Conservation (phyloP, 2,329 filamentous ascomycete genomes). For the Colletotrichum sp. region DNA sequence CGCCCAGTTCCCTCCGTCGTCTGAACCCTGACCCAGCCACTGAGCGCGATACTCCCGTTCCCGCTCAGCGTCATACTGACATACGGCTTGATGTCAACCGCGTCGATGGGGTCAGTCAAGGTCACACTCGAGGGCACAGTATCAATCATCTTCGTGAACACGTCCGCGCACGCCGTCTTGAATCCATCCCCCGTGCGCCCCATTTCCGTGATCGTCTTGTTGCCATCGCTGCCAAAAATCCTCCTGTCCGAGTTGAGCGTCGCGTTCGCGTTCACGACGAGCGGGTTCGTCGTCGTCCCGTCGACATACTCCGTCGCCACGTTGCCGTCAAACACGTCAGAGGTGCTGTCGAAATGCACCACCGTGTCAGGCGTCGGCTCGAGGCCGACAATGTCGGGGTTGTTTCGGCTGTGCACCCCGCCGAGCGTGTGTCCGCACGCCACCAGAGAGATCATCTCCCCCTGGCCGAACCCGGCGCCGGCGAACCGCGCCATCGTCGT, state of each 20-base stretch:
- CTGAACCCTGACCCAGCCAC: slow-evolving; percentile 31
- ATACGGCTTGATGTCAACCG: slow-evolving; percentile 36
- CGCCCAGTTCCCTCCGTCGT: slow-evolving; percentile 18
- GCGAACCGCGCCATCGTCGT: slow-evolving; percentile 25
- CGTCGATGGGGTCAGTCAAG: slow-evolving; percentile 32
- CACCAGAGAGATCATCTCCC: slow-evolving; percentile 30
- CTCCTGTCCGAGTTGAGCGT: slow-evolving; percentile 25
- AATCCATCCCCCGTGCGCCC: slow-evolving; percentile 40
- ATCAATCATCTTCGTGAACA: slow-evolving; percentile 39
- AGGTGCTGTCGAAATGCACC: slow-evolving; percentile 35
- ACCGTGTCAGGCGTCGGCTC: slow-evolving; percentile 30
- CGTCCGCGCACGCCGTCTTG: slow-evolving; percentile 31
- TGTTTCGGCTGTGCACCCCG: slow-evolving; percentile 29
- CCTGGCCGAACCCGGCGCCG: slow-evolving; percentile 24
- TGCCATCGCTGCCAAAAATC: slow-evolving; percentile 30
- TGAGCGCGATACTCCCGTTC: slow-evolving; percentile 27
- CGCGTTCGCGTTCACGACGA: slow-evolving; percentile 25
- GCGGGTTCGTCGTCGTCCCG: slow-evolving; percentile 25
- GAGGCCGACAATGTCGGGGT: slow-evolving; percentile 25
- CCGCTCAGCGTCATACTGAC: slow-evolving; percentile 28
- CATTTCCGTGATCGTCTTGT: slow-evolving; percentile 45
- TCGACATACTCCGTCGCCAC: slow-evolving; percentile 25
- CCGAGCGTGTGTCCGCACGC: slow-evolving; percentile 30
- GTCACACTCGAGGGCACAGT: slow-evolving; percentile 34
- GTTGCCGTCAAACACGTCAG: slow-evolving; percentile 27